Evolutionary conservation across 257 asterid species (phyloP).

Genomic region (Rubia yunnanensis): DNA sequence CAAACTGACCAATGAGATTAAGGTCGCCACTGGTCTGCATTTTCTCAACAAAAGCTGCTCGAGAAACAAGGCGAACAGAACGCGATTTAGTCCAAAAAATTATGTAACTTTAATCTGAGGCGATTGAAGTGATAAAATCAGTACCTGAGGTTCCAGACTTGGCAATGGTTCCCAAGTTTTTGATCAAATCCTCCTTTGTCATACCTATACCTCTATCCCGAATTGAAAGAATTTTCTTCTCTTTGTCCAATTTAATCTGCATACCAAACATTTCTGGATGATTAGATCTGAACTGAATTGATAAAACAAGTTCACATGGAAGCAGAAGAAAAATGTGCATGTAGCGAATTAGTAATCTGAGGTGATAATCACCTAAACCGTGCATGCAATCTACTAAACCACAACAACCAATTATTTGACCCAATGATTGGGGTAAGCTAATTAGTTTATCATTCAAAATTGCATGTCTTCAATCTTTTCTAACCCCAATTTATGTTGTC

Average conservation of each 20-base stretch:
- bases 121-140: neutral
- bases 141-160: conserved; percentile 98
- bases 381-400: neutral
- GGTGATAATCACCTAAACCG: neutral
- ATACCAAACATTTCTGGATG: neutral
- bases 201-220: conserved; percentile 96
- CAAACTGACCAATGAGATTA: conserved; percentile 92
- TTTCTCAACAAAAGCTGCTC: conserved; percentile 89
- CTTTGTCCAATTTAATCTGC: conserved; percentile 92
- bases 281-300: neutral
- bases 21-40: conserved; percentile 95
- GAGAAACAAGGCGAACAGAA: conserved; percentile 3
- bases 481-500: neutral
- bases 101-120: neutral
- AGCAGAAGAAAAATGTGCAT: neutral
- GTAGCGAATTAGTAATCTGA: neutral
- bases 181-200: conserved; percentile 93
- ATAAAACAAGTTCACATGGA: neutral
- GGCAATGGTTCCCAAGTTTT: conserved; percentile 97
- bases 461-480: no score
- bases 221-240: conserved; percentile 71
- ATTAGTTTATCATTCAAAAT: no score
- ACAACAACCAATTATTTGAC: neutral
- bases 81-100: neutral
- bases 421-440: neutral